phyloP scores from a whole-genome alignment of 2,329 filamentous ascomycete genomes.

The Cladobotryum protrusum region DNA sequence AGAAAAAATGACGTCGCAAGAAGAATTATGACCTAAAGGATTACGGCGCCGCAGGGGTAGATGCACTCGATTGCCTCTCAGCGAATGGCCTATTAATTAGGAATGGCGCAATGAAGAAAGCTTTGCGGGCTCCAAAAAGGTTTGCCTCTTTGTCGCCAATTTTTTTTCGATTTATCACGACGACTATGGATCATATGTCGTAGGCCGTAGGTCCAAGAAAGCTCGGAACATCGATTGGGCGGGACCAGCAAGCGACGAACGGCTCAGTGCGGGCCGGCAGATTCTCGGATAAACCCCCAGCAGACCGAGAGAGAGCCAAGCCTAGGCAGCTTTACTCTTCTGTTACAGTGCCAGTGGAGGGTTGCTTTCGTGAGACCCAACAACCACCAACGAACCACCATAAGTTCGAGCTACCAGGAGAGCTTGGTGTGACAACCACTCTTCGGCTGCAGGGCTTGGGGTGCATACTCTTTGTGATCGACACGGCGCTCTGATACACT shows the following conservation, averaged over 20 bases:
- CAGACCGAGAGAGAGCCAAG: too few relatives aligned
- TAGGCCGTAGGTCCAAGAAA: not conserved
- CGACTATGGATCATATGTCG: constrained; percentile 6
- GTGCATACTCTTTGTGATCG: too few relatives aligned
- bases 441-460: too few relatives aligned
- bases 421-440: too few relatives aligned
- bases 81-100: too few relatives aligned
- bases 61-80: too few relatives aligned
- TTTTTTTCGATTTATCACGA: constrained; percentile 6
- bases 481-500: too few relatives aligned
- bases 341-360: not conserved
- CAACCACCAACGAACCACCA: too few relatives aligned
- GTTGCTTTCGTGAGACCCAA: too few relatives aligned
- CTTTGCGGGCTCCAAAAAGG: too few relatives aligned
- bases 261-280: constrained; percentile 12
- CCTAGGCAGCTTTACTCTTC: not conserved
- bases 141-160: constrained; percentile 3
- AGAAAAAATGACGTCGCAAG: constrained; percentile 6
- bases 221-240: constrained; percentile 16
- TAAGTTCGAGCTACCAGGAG: too few relatives aligned
- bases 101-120: too few relatives aligned
- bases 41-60: not conserved
- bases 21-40: constrained; percentile 2
- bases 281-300: constrained; percentile 17
- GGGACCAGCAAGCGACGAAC: not conserved